Evolutionary conservation across 176 grass and related monocot species (phyloP), one percentile per base, ranked within the genome.

Genomic region (Phoenix roebelenii): DNA sequence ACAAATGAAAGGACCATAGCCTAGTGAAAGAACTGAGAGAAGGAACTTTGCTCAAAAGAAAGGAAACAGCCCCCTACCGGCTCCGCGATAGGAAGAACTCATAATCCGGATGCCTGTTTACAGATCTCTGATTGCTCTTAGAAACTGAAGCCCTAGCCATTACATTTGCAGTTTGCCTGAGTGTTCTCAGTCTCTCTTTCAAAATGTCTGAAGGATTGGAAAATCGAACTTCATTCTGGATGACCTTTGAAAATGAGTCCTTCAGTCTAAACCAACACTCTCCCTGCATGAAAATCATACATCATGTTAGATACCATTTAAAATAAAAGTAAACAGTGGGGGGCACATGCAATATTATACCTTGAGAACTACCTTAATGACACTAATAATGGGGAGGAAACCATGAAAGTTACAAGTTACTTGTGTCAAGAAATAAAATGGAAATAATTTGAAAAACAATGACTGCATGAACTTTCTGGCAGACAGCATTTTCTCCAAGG

Each of bases 71-170:
- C 57, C 15, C 60, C 74, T 89, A 85, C 65, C 50, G 26, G 58
- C 49, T 67, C 39, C 92, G 69, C 16, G 81, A 85, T 1, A 79
- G 28, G 74, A 97, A 97, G 70, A 97, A 97, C 57, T 85, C 81
- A 1, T 77, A 91, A 25, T 97, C 92, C 16, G 77, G 68, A 39
- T 97, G 92, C 16, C 50, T 44, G 60, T 85, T 97, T 57, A 50
- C 59, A 0, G 48, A 66, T 10, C 20, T 22, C 52, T 77, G 68
- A 15, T 26, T 35, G 17, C 67, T 55, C 25, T 74, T 88, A 15
- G 25, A 49, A 52, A 91, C 55, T 14, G 55, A 24, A 0, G 92
- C 75, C 58, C 70, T 81, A 35, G 93, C 59, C 87, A 97, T 85
- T 17, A 57, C 72, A 1, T 20, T 54, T 2, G 86, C 81, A 24